Conservation (phyloP, 1,284 basidiomycete genomes). For the Volvariella volvacea region DNA sequence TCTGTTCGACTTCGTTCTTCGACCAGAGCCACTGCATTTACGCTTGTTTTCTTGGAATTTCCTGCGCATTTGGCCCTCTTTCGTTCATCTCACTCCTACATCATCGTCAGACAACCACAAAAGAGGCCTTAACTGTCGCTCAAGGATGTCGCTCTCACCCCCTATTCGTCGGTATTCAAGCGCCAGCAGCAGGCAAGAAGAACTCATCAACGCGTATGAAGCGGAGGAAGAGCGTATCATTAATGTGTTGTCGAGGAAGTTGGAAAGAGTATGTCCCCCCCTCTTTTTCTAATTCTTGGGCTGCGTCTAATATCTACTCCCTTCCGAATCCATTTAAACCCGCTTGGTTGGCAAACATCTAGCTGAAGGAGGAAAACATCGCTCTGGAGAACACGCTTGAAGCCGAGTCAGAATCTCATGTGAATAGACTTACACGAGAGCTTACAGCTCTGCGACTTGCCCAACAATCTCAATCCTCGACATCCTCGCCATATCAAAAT, state of each 20-base stretch:
- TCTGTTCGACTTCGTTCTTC: too few species aligned
- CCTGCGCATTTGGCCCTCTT: too few species aligned
- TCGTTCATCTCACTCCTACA: too few species aligned
- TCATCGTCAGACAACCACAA: too few species aligned
- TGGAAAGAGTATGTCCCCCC: conserved; percentile 60
- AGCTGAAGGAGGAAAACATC: conserved; percentile 79
- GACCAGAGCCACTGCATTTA: too few species aligned
- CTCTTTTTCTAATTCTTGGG: neutral
- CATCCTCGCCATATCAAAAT: neutral
- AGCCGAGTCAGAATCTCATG: conserved; percentile 74
- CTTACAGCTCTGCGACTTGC: conserved; percentile 56
- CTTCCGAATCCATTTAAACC: conserved; percentile 1
- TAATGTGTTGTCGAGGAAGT: conserved; percentile 69
- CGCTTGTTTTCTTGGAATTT: too few species aligned
- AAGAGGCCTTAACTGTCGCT: too few species aligned
- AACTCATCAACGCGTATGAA: conserved; percentile 78
- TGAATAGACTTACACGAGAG: conserved; percentile 67
- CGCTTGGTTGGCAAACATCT: conserved; percentile 7
- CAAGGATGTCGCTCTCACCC: conserved; percentile 55
- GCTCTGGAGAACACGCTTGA: conserved; percentile 74
- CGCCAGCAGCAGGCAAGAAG: conserved; percentile 55
- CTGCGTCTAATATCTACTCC: conserved; percentile 6
- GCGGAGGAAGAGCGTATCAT: conserved; percentile 84
- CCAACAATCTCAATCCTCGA: conserved; percentile 3
- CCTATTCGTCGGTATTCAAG: conserved; percentile 51